Conservation (phyloP, 352 stramenopile species). For the Phytophthora sp. region DNA sequence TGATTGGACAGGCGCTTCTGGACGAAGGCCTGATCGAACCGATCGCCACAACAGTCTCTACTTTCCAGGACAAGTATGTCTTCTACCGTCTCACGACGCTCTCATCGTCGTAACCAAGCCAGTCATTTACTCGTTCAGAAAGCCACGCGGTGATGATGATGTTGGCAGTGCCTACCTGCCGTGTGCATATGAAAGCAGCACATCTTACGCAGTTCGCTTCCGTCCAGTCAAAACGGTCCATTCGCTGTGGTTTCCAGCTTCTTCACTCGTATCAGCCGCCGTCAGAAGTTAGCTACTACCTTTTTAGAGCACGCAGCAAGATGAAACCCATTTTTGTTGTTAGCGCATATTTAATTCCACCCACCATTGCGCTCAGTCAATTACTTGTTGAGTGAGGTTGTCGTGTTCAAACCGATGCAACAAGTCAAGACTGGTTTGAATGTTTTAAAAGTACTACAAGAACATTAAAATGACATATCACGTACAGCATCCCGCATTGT, state of each 20-base stretch:
- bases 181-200: constrained; percentile 31
- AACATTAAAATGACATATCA: constrained; percentile 6
- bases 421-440: background rate
- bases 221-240: constrained; percentile 1
- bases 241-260: constrained; percentile 8
- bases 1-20: constrained; percentile 80
- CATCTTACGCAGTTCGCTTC: constrained; percentile 10
- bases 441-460: constrained; percentile 10
- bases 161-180: constrained; percentile 5
- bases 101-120: constrained; percentile 39
- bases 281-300: constrained; percentile 12
- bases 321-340: constrained; percentile 40
- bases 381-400: background rate
- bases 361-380: constrained; percentile 28
- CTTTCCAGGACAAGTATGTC: constrained; percentile 89
- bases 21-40: constrained; percentile 84
- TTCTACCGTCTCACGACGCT: constrained; percentile 81
- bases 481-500: constrained; percentile 3
- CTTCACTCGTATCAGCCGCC: background rate
- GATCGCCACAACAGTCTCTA: constrained; percentile 69
- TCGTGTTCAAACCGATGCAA: background rate
- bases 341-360: constrained; percentile 56
- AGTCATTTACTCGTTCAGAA: constrained; percentile 11
- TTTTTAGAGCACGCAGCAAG: constrained; percentile 2
- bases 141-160: constrained; percentile 14